These are phyloP conservation scores for Allium cepa DNA, from an alignment of 106 monocot species.

Conservation along the genomic window DNA sequence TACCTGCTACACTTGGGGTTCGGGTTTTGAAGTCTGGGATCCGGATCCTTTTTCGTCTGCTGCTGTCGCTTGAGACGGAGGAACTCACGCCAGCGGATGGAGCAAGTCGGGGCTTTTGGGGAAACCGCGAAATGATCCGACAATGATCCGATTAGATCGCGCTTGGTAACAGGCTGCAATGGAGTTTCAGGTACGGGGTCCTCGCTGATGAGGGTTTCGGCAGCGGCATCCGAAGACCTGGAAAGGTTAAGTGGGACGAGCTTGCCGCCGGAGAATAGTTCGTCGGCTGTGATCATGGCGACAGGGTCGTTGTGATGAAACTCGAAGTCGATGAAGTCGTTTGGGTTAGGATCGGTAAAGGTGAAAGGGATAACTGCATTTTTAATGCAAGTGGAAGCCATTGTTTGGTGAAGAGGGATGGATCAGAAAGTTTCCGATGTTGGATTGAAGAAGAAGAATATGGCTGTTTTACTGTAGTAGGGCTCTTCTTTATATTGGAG, in stretches of 20 bases:
- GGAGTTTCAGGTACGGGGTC: not conserved
- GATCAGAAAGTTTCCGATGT: too few relatives aligned
- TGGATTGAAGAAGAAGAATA: too few relatives aligned
- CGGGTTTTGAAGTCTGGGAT: not conserved
- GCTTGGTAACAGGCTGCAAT: constrained; percentile 7
- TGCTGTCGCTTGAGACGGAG: constrained; percentile 26
- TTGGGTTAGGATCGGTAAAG: not conserved
- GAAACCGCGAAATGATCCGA: constrained; percentile 30
- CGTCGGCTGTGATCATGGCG: constrained; percentile 66
- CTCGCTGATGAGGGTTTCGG: not conserved
- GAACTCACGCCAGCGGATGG: constrained; percentile 58
- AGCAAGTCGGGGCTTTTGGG: constrained; percentile 70
- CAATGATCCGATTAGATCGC: constrained; percentile 11
- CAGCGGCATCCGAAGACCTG: not conserved
- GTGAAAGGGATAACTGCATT: not conserved
- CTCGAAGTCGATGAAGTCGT: constrained; percentile 63
- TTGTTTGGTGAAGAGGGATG: not conserved
- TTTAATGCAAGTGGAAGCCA: constrained; percentile 15
- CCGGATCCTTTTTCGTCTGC: not conserved
- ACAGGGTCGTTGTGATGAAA: constrained; percentile 57
- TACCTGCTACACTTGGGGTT: not conserved
- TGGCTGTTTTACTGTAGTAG: too few relatives aligned
- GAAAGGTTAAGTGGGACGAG: constrained; percentile 56
- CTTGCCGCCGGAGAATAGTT: constrained; percentile 87
- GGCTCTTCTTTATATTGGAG: too few relatives aligned